Conservation (phyloP, 1,284 basidiomycete genomes). For the Xerocomus minutiporus region DNA sequence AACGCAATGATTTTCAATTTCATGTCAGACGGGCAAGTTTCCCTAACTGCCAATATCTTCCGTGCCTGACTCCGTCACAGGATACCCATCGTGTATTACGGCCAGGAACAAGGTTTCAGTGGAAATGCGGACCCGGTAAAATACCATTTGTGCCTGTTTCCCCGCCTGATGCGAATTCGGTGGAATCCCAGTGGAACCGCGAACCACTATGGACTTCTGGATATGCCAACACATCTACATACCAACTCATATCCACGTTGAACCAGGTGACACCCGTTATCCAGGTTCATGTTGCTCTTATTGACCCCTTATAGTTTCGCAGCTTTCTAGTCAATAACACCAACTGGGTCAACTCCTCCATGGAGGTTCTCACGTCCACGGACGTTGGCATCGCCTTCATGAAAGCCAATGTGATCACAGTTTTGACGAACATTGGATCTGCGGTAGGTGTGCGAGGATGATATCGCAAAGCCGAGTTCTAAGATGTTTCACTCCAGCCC, state of each 20-base stretch:
- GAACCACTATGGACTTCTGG: conserved; percentile 63
- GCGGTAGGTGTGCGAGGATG: conserved; percentile 35
- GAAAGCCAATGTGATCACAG: conserved; percentile 61
- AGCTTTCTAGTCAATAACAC: conserved; percentile 58
- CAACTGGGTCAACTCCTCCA: conserved; percentile 55
- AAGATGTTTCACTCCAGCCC: conserved; percentile 37
- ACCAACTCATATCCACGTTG: background rate
- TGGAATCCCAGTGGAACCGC: conserved; percentile 39
- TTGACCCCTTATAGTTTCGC: conserved; percentile 33
- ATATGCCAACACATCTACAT: conserved; percentile 57
- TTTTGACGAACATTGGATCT: conserved; percentile 46
- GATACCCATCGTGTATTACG: conserved; percentile 79
- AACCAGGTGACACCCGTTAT: conserved; percentile 32
- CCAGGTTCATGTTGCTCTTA: too few species aligned
- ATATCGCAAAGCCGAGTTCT: background rate
- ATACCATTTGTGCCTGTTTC: background rate
- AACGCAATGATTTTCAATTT: background rate
- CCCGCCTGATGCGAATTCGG: background rate
- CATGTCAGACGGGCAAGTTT: conserved; percentile 44
- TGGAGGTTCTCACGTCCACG: conserved; percentile 56
- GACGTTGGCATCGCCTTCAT: conserved; percentile 42
- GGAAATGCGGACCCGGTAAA: conserved; percentile 59
- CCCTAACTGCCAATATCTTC: background rate
- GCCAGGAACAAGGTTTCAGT: conserved; percentile 66
- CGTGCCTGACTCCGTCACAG: conserved; percentile 14